Base-by-base conservation (phyloP, 2,329 filamentous ascomycete genomes). In the Epichloe hybrida region DNA sequence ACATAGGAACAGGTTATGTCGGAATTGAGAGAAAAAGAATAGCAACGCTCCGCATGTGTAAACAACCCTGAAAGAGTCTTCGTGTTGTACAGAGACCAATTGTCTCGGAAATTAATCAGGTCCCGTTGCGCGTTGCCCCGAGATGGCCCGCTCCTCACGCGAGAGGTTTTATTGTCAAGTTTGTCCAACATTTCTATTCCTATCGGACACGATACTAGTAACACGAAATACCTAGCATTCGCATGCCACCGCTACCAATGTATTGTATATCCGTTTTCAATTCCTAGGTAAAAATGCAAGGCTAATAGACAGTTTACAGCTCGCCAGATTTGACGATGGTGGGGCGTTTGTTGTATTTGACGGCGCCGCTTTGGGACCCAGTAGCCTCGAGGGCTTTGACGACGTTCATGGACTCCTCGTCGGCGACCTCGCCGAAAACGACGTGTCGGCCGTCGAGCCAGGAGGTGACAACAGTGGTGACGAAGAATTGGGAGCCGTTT, bases 401-500 rank as follows among this genome's bases (percentile, higher is more conserved):
- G 52, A 82, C 57, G 34, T 69, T 62, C 66, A 80, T 59, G 52
- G 71, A 74, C 43, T 68, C 57, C 1, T 66, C 53, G 55, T 76
- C 73, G 52, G 72, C 72, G 45, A 90, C 84, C 73, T 86, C 75
- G 66, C 87, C 88, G 72, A 90, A 90, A 66, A 89, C 86, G 69
- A 89, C 85, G 77, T 93, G 87, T 69, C 84, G 84, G 65, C 80
- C 80, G 68, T 93, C 79, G 60, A 93, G 77, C 77, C 95, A 95
- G 51, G 83, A 83, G 54, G 93, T 97, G 54, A 83, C 78, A 48
- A 95, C 88, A 51, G 91, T 97, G 63, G 91, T 97, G 67, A 97
- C 75, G 77, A 97, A 97, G 79, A 97, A 97, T 72, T 97, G 91
- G 48, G 88, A 95, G 63, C 93, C 93, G 74, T 98, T 98, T 69